Base-by-base conservation (phyloP, 78 protist species). In the Dictyostelium capitatum region DNA sequence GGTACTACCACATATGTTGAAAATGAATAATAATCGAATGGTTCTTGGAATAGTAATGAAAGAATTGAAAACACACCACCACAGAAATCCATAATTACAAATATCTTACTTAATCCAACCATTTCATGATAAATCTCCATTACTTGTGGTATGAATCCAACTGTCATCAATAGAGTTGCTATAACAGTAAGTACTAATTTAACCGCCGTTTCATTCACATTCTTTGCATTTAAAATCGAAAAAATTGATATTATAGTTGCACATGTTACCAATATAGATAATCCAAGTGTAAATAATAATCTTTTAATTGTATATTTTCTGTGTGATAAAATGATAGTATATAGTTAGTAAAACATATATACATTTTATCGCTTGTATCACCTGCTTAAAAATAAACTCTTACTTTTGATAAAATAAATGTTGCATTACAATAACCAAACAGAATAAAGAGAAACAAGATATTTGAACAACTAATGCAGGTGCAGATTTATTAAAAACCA, bases 111-210 rank as follows among this genome's bases (percentile, higher is more conserved):
- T 17, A 85, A 70, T 28, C 92, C 92, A 30, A 62, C 79, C 37
- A 77, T 85, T 5, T 56, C n/a, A 15, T 77, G 54, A 48, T 77
- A 85, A 62, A 85, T 54, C 0, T 41, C 74, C 4, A 30, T 10
- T n/a, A 85, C 14, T n/a, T 85, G 92, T 15, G 92, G 92, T 7
- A 85, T 30, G 67, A 85, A 85, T 8, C 92, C 92, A 41, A 85
- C 23, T 48, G 72, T 37, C 92, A 85, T 85, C n/a, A 85, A 59
- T 19, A 64, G 15, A 11, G 84, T 54, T 23, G 92, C 62, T 3
- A 65, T 12, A n/a, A 85, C 37, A 7, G 48, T 30, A 9, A 32
- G 54, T 54, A 54, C 20, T 1, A 59, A 43, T 46, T 28, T 28
- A n/a, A 80, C 3, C 12, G 51, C 50, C 19, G 56, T 59, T 9